Evolutionary conservation across 495 filamentous ascomycete genomes (phyloP), one percentile per base, ranked within the genome.

Genomic region (Aspergillus kassunensis): DNA sequence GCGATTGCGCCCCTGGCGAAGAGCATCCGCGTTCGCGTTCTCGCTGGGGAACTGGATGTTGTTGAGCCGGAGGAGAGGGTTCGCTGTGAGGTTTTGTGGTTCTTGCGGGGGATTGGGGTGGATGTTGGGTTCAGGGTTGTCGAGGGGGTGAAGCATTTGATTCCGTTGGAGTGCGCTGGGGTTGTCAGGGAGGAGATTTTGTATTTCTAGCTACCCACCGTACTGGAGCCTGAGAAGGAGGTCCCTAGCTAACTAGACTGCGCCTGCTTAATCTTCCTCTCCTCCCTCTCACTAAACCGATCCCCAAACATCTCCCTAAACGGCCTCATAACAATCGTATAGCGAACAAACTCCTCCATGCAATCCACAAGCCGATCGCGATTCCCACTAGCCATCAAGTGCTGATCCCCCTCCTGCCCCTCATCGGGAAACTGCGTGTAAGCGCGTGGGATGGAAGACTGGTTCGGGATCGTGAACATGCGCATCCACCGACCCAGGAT

Each of bases 331-430:
- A 88, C 53, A 27, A 86, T 75, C 0, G 82, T 87, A 61, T 85
- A 87, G 60, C 87, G 87, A 4, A 88, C 84, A 70, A 90, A 79
- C 64, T 89, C 86, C 72, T 89, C 86, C 80, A 86, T 86, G 53
- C 84, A 87, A 71, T 90, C 86, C 15, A 89, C 85, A 47, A 89
- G 58, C 4, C 85, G 65, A 57, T 87, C 81, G 27, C 86, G 63
- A 57, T 87, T 87, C 0, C 76, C 71, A 67, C 84, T 82, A 5
- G 78, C 73, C 62, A 79, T 75, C 9, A 89, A 57, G 25, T 84
- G 62, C 39, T 72, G 72, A 35, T 78, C 78, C 9, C 68, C 78
- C n/a, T 75, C 76, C 31, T 72, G 64, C 16, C 70, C 73, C 29
- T 74, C 77, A 42, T 79, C 77, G 0, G 76, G 76, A 52, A 88